A percentile compares a stretch with the other conserved stretches of the same genome.
Conservation (phyloP, 2,329 filamentous ascomycete species). For the Rhinocladiella mackenziei region DNA sequence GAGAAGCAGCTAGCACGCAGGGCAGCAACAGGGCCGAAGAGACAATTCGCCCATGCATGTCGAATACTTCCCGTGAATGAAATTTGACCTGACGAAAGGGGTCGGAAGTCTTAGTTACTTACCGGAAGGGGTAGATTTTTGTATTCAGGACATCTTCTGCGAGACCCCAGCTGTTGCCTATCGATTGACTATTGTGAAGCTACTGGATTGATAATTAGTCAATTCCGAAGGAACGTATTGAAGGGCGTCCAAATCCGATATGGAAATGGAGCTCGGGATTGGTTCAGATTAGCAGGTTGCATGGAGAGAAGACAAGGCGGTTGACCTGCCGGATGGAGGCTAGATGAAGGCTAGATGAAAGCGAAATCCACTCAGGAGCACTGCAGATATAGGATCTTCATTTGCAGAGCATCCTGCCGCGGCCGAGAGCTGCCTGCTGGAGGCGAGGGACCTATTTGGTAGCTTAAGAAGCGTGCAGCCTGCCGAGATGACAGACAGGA, state of each 20-base stretch:
- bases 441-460: too few relatives aligned
- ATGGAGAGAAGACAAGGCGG: background rate
- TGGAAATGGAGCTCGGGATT: slow-evolving; percentile 2
- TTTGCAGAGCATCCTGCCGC: too few relatives aligned
- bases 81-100: too few relatives aligned
- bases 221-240: background rate
- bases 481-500: too few relatives aligned
- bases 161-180: too few relatives aligned
- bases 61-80: too few relatives aligned
- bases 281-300: slow-evolving; percentile 19
- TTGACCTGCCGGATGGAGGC: background rate
- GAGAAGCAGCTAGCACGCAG: slow-evolving; percentile 6
- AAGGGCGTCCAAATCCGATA: slow-evolving; percentile 14
- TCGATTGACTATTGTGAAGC: too few relatives aligned
- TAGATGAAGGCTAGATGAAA: background rate
- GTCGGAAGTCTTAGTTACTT: background rate
- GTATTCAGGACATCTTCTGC: background rate
- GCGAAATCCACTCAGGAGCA: too few relatives aligned
- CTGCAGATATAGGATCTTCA: too few relatives aligned
- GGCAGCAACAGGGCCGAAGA: slow-evolving; percentile 8
- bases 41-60: slow-evolving; percentile 7
- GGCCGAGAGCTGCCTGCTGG: too few relatives aligned
- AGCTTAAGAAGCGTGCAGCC: too few relatives aligned
- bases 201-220: slow-evolving; percentile 1
- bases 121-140: slow-evolving; percentile 2